phyloP scores from a whole-genome alignment of 2,329 filamentous ascomycete genomes.

The Coniochaeta sp. region DNA sequence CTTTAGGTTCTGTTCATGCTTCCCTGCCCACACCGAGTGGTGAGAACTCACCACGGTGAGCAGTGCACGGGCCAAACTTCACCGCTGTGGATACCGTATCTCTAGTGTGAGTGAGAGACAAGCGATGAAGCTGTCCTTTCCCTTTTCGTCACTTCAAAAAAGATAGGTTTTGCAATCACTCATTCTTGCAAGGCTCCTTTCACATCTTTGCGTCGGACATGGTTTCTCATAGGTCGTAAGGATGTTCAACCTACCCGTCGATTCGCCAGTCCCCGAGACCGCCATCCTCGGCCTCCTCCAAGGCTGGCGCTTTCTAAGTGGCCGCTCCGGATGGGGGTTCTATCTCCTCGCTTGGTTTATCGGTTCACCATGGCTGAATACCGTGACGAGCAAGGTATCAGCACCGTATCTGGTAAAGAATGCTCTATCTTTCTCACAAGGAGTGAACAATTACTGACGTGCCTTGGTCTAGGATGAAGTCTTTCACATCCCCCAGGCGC shows the following conservation, averaged over 20 bases:
- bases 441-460: too few species aligned
- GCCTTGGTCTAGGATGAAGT: constrained; percentile 90
- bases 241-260: not conserved
- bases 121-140: not conserved
- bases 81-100: not conserved
- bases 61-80: not conserved
- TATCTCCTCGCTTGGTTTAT: not conserved
- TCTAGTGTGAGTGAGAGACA: not conserved
- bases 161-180: not conserved
- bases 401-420: constrained; percentile 45
- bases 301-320: not conserved
- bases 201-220: constrained; percentile 10
- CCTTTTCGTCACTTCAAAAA: not conserved
- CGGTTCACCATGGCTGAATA: not conserved
- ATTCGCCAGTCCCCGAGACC: not conserved
- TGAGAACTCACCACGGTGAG: not conserved
- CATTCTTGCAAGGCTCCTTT: constrained; percentile 13
- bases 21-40: too few species aligned
- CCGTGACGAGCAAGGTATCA: constrained; percentile 11
- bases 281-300: not conserved
- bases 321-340: not conserved
- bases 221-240: not conserved
- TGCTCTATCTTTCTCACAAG: too few species aligned
- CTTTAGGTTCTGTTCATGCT: too few species aligned
- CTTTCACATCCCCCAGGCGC: constrained; percentile 87